Percentiles rank a stretch among this genome's conserved stretches.
Conservation (phyloP, 2,329 filamentous ascomycete species). For the Aspergillus glaucus region DNA sequence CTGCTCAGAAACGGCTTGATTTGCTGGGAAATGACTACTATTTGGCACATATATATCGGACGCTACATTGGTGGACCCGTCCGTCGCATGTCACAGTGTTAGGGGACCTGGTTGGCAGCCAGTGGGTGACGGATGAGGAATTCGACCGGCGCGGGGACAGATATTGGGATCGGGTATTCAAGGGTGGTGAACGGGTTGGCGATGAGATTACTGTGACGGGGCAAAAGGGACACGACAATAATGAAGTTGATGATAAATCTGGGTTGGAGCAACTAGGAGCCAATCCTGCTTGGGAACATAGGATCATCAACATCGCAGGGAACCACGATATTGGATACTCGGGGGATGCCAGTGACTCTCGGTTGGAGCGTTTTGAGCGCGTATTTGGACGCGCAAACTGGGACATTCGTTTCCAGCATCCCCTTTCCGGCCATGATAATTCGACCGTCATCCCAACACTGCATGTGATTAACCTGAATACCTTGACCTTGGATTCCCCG, state of each 20-base stretch:
- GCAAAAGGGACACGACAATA: conserved; percentile 34
- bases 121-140: conserved; percentile 85
- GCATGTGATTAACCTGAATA: conserved; percentile 79
- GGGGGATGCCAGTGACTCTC: conserved; percentile 72
- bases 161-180: conserved; percentile 77
- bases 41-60: conserved; percentile 84
- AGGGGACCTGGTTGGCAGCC: conserved; percentile 86
- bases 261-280: conserved; percentile 21
- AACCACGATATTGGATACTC: conserved; percentile 98
- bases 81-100: conserved; percentile 86
- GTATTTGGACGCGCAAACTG: conserved; percentile 87
- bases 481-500: conserved; percentile 87
- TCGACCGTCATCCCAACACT: conserved; percentile 51
- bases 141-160: conserved; percentile 66
- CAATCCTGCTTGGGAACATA: conserved; percentile 59
- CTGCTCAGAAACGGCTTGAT: conserved; percentile 73
- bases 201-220: conserved; percentile 37
- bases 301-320: conserved; percentile 82
- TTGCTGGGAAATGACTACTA: conserved; percentile 93
- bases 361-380: conserved; percentile 73
- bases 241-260: conserved; percentile 14
- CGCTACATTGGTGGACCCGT: conserved; percentile 71
- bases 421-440: conserved; percentile 1
- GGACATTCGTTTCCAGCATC: conserved; percentile 69
- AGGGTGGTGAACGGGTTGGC: conserved; percentile 57